Evolutionary conservation across 352 stramenopile species (phyloP).

Genomic region (Phytophthora palmivora): DNA sequence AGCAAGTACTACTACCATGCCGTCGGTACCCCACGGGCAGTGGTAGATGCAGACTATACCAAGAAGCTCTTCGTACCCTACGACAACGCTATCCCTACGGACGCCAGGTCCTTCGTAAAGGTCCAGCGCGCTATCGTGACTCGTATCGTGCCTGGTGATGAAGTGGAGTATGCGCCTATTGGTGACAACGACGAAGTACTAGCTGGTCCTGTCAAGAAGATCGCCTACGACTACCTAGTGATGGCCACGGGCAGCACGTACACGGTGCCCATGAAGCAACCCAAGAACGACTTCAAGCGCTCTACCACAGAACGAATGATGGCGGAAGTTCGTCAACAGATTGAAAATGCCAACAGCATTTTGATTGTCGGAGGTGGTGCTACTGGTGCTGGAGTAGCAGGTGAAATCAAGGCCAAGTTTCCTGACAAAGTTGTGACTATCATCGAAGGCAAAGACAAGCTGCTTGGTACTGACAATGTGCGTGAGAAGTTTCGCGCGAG

Average conservation of each 20-base stretch:
- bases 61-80: slow-evolving; percentile 58
- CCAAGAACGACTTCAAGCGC: slow-evolving; percentile 29
- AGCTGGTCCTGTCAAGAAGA: slow-evolving; percentile 15
- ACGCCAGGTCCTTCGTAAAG: slow-evolving; percentile 31
- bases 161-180: slow-evolving; percentile 5
- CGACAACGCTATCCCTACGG: slow-evolving; percentile 39
- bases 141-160: slow-evolving; percentile 23
- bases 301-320: slow-evolving; percentile 32
- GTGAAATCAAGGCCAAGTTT: slow-evolving; percentile 52
- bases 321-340: slow-evolving; percentile 34
- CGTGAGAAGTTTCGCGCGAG: slow-evolving; percentile 44
- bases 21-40: slow-evolving; percentile 41
- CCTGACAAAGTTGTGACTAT: slow-evolving; percentile 59
- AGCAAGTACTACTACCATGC: slow-evolving; percentile 49
- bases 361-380: slow-evolving; percentile 56
- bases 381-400: slow-evolving; percentile 54
- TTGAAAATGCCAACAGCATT: slow-evolving; percentile 44
- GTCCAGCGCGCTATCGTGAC: slow-evolving; percentile 42
- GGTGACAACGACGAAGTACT: slow-evolving; percentile 1
- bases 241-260: slow-evolving; percentile 59
- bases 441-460: slow-evolving; percentile 34
- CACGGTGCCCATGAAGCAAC: slow-evolving; percentile 52
- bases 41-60: slow-evolving; percentile 41
- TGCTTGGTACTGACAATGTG: slow-evolving; percentile 40
- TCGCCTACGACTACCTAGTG: slow-evolving; percentile 60